phyloP scores from a whole-genome alignment of 2,329 filamentous ascomycete genomes.

The Catunica adiposa region DNA sequence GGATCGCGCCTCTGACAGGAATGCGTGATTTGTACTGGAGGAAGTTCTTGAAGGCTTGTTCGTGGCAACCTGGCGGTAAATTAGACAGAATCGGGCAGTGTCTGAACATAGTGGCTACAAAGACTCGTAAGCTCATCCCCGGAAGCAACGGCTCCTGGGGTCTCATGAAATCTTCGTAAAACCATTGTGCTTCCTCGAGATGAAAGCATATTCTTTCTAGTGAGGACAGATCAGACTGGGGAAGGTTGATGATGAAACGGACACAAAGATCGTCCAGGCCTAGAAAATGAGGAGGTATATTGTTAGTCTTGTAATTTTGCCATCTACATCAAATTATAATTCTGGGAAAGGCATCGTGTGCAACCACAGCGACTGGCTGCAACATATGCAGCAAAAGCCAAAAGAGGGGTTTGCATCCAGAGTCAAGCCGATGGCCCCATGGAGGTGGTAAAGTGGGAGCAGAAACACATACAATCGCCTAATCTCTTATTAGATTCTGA shows the following conservation, averaged over 20 bases:
- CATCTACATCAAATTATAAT: not conserved
- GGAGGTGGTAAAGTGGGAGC: not conserved
- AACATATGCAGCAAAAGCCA: too few relatives aligned
- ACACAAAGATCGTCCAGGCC: slow-evolving; percentile 96
- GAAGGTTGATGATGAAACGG: slow-evolving; percentile 94
- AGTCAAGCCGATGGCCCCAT: not conserved
- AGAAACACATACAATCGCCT: slow-evolving; percentile 4
- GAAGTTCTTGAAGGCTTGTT: slow-evolving; percentile 78
- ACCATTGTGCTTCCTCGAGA: slow-evolving; percentile 99
- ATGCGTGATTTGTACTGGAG: slow-evolving; percentile 87
- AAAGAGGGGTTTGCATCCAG: not conserved
- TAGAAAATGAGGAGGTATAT: not conserved
- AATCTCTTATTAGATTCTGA: not conserved
- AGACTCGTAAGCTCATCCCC: slow-evolving; percentile 67
- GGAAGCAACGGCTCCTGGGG: slow-evolving; percentile 73
- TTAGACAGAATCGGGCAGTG: slow-evolving; percentile 78
- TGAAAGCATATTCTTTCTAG: slow-evolving; percentile 95
- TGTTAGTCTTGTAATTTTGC: not conserved
- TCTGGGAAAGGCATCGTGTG: not conserved
- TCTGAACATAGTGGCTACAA: slow-evolving; percentile 80
- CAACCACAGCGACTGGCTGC: too few relatives aligned
- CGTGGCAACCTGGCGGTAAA: slow-evolving; percentile 62
- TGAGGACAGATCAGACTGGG: slow-evolving; percentile 73
- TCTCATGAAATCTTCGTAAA: slow-evolving; percentile 98
- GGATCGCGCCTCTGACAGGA: slow-evolving; percentile 82